Evolutionary conservation across 257 asterid genomes (phyloP), one percentile per base, ranked within the genome.

Genomic region (Eustoma russellianum): DNA sequence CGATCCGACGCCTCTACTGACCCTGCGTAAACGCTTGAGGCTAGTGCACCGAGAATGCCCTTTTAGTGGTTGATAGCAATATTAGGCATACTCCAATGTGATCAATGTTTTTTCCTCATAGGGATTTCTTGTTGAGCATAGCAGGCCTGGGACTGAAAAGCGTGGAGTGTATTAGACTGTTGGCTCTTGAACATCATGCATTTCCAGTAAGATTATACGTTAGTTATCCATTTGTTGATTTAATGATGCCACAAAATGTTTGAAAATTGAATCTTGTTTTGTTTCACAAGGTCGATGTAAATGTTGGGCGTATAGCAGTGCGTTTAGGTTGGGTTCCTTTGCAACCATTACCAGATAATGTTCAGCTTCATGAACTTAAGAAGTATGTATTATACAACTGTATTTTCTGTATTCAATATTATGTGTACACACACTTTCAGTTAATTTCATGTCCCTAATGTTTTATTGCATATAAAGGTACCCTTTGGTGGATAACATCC

Each of bases 311-410:
- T 34, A 49, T 88, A 48, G 66, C 64, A 13, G 82, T 75, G 48
- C 82, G 93, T 50, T 58, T 79, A 13, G 93, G 90, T 17, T 84
- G 95, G 96, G 82, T 84, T 34, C 89, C 87, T 3, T 52, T 87
- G 48, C 66, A 76, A 41, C 75, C 83, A 47, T 63, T 88, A 18
- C 88, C 87, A 0, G 77, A 62, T 14, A 67, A 53, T 60, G n/a
- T 82, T 45, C 67, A 51, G 33, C 19, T 88, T 33, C 93, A 88
- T 66, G 70, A 55, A 51, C 62, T 88, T 15, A 57, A 79, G 0
- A 33, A 56, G 93, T 86, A 56, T 62, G 85, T 43, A 51, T n/a
- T n/a, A n/a, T n/a, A n/a, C n/a, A n/a, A n/a, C n/a, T n/a, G n/a
- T n/a, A n/a, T n/a, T 41, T 50, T 18, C 48, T 86, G 76, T 70